These are phyloP conservation scores for Stemphylium lycopersici DNA, from an alignment of 2,329 filamentous ascomycete genomes.

Conservation along the genomic window DNA sequence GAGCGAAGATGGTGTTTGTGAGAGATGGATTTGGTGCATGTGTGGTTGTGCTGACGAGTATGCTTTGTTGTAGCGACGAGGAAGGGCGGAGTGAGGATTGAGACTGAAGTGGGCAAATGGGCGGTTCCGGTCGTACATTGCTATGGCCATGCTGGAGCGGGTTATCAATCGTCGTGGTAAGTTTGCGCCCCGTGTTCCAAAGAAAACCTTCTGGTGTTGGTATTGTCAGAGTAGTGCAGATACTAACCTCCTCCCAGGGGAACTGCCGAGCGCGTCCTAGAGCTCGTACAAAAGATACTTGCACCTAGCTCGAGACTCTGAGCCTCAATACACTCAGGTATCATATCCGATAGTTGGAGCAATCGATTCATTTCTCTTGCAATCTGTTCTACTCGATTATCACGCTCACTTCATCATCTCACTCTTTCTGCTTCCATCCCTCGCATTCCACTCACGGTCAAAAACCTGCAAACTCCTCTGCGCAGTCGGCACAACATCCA, in stretches of 20 bases:
- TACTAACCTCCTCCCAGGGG: conserved; percentile 39
- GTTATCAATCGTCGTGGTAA: conserved; percentile 62
- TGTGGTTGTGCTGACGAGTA: not conserved
- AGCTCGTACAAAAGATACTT: conserved; percentile 46
- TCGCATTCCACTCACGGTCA: conserved; percentile 43
- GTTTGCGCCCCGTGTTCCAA: not conserved
- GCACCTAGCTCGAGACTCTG: conserved; percentile 33
- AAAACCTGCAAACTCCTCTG: conserved; percentile 48
- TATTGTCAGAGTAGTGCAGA: not conserved
- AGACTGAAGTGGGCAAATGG: conserved; percentile 67
- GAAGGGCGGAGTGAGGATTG: conserved; percentile 75
- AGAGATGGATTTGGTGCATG: no score
- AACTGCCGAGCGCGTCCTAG: conserved; percentile 49
- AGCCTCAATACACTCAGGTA: not conserved
- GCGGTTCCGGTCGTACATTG: conserved; percentile 69
- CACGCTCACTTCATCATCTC: not conserved
- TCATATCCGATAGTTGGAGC: no score
- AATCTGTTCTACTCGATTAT: no score
- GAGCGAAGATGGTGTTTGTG: no score
- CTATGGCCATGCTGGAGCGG: conserved; percentile 80
- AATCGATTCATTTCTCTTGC: no score
- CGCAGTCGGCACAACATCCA: conserved; percentile 56
- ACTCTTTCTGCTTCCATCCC: conserved; percentile 7
- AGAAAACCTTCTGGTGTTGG: no score
- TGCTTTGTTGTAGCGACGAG: conserved; percentile 59